A percentile compares a stretch with the other conserved stretches of the same genome.
Evolutionary conservation across 306 rosid species (phyloP).

Genomic region (Cajanus cajan): DNA sequence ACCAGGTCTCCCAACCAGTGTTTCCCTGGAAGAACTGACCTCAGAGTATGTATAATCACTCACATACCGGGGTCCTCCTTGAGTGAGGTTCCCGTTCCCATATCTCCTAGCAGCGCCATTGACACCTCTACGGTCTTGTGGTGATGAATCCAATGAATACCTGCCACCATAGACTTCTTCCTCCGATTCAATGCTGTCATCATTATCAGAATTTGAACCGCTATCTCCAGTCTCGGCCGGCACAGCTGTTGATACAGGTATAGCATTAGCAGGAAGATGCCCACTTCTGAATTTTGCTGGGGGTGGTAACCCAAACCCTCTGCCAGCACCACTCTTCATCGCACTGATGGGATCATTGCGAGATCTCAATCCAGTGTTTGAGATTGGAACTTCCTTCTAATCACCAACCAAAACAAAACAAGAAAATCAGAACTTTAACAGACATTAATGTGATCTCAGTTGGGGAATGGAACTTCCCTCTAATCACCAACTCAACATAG

Average conservation of each 20-base stretch:
- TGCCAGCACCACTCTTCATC: conserved; percentile 45
- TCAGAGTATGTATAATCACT: conserved; percentile 79
- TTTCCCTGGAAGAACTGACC: conserved; percentile 92
- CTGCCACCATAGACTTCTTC: conserved; percentile 70
- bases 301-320: conserved; percentile 83
- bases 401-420: not conserved
- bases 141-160: conserved; percentile 84
- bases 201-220: conserved; percentile 70
- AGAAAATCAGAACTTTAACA: conserved; percentile 18
- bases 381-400: conserved; percentile 58
- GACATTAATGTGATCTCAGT: conserved; percentile 28
- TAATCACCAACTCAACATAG: conserved; percentile 20
- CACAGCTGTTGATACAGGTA: conserved; percentile 48
- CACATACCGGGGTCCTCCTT: conserved; percentile 42
- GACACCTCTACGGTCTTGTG: conserved; percentile 55
- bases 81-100: conserved; percentile 38
- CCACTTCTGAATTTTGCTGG: conserved; percentile 91
- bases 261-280: conserved; percentile 68
- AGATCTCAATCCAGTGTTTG: conserved; percentile 49
- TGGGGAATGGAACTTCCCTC: conserved; percentile 47
- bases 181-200: conserved; percentile 59
- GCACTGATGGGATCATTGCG: conserved; percentile 60
- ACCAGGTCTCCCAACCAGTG: conserved; percentile 52
- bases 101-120: conserved; percentile 43
- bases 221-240: conserved; percentile 46